Evolutionary conservation across 345 rosid species (phyloP).

Genomic region (Salix koriyanagi): DNA sequence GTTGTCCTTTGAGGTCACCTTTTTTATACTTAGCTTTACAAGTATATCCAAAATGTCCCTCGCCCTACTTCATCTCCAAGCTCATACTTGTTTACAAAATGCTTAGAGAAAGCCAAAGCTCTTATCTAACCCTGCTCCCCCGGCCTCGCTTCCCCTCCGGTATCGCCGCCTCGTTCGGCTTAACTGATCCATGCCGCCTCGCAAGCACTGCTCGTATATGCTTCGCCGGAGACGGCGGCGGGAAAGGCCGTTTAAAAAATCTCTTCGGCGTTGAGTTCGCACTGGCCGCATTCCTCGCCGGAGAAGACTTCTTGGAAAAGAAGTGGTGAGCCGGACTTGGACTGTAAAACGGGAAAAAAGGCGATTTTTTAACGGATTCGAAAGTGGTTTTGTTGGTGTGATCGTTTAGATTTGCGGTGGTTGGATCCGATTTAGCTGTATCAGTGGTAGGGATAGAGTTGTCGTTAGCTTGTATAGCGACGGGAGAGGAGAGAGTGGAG

Average conservation of each 20-base stretch:
- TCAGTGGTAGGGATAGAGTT: constrained; percentile 31
- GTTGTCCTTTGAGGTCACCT: constrained; percentile 32
- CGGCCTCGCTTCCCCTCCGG: constrained; percentile 53
- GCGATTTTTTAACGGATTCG: constrained; percentile 43
- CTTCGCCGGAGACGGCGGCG: constrained; percentile 99
- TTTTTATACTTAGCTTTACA: constrained; percentile 32
- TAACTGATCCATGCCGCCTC: constrained; percentile 43
- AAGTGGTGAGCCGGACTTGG: constrained; percentile 82
- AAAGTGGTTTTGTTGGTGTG: constrained; percentile 18
- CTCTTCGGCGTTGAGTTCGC: constrained; percentile 74
- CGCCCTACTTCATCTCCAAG: constrained; percentile 38
- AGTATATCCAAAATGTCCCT: constrained; percentile 37
- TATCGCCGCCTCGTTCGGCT: constrained; percentile 36
- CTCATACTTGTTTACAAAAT: constrained; percentile 47
- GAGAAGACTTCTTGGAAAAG: constrained; percentile 89
- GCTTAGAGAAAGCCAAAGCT: constrained; percentile 90
- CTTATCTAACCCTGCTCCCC: constrained; percentile 63
- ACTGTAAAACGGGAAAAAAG: constrained; percentile 79
- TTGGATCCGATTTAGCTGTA: constrained; percentile 6
- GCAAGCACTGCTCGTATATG: constrained; percentile 80
- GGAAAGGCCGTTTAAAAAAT: constrained; percentile 74
- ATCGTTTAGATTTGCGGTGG: constrained; percentile 9
- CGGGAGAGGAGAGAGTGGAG: constrained; percentile 36
- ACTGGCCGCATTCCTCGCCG: constrained; percentile 45
- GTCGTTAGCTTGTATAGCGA: constrained; percentile 1